phyloP scores from a whole-genome alignment of 805 yeast genomes.

The Candida ovalis region DNA sequence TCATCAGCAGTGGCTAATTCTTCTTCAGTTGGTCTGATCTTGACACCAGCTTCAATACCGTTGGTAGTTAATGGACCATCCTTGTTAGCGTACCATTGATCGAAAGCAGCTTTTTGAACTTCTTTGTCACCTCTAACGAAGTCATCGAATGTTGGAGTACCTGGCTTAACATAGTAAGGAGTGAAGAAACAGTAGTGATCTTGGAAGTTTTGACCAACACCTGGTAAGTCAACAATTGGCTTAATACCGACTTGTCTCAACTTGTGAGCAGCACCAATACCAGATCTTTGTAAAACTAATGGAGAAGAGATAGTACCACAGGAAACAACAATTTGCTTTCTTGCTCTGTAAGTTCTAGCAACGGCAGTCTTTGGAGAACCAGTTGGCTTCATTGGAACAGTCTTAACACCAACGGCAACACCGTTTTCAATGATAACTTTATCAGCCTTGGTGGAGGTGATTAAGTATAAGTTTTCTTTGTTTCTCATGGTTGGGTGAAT shows the following conservation, averaged over 20 bases:
- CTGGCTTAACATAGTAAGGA: constrained; percentile 28
- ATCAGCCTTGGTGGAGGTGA: constrained; percentile 26
- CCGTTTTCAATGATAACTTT: constrained; percentile 27
- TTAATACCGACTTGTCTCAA: constrained; percentile 28
- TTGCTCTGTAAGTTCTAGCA: constrained; percentile 31
- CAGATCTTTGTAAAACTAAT: constrained; percentile 43
- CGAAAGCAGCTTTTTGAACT: constrained; percentile 26
- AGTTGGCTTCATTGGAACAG: constrained; percentile 23
- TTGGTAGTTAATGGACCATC: constrained; percentile 30
- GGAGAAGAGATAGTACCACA: constrained; percentile 49
- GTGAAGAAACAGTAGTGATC: constrained; percentile 30
- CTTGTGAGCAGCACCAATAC: constrained; percentile 34
- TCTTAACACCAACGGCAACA: constrained; percentile 23
- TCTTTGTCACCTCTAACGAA: constrained; percentile 27
- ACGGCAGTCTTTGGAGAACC: constrained; percentile 14
- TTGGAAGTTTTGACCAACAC: constrained; percentile 31
- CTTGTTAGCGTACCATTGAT: constrained; percentile 30
- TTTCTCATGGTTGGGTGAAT: constrained; percentile 31
- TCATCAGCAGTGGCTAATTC: constrained; percentile 26
- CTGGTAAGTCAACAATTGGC: constrained; percentile 29
- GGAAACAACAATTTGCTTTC: constrained; percentile 41
- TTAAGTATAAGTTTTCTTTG: constrained; percentile 23
- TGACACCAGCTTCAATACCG: constrained; percentile 32
- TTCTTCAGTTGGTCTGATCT: constrained; percentile 29
- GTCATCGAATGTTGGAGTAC: constrained; percentile 27